Percentiles rank a stretch among this genome's conserved stretches.
Conservation (phyloP, 2,329 filamentous ascomycete genomes). For the Talaromyces marneffei region DNA sequence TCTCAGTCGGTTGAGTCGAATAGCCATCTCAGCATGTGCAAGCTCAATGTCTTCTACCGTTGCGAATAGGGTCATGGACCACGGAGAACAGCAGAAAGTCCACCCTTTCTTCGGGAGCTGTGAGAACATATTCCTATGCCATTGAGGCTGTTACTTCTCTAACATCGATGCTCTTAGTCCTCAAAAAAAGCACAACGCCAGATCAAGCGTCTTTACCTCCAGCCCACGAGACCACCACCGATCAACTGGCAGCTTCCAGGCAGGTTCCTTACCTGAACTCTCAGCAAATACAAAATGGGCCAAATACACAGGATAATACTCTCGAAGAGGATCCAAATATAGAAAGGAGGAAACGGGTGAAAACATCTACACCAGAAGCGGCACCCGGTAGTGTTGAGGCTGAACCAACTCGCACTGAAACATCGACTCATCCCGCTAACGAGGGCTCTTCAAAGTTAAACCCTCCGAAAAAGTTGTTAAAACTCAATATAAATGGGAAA, state of each 20-base stretch:
- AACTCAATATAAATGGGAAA: conserved; percentile 40
- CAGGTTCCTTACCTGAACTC: neutral
- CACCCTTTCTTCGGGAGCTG: conserved; percentile 40
- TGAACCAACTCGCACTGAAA: neutral
- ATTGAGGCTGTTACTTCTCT: neutral
- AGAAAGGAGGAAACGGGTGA: conserved; percentile 33
- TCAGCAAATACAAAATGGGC: conserved; percentile 6
- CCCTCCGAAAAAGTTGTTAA: conserved; percentile 49
- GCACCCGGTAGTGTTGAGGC: neutral
- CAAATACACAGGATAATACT: conserved; percentile 2
- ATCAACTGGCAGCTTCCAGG: neutral
- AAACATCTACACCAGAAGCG: conserved; percentile 17
- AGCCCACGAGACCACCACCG: neutral
- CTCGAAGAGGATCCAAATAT: conserved; percentile 31
- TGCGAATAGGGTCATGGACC: conserved; percentile 34
- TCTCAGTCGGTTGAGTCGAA: neutral
- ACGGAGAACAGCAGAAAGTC: conserved; percentile 33
- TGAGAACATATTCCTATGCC: conserved; percentile 18
- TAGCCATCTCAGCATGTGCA: conserved; percentile 16
- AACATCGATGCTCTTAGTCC: neutral
- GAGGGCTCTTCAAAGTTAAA: conserved; percentile 1
- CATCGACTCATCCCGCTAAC: neutral
- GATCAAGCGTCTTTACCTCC: neutral
- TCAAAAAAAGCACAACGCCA: neutral
- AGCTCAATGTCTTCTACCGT: conserved; percentile 25